phyloP scores from a whole-genome alignment of 23 red algal genomes.

The Agarophyton chilense region DNA sequence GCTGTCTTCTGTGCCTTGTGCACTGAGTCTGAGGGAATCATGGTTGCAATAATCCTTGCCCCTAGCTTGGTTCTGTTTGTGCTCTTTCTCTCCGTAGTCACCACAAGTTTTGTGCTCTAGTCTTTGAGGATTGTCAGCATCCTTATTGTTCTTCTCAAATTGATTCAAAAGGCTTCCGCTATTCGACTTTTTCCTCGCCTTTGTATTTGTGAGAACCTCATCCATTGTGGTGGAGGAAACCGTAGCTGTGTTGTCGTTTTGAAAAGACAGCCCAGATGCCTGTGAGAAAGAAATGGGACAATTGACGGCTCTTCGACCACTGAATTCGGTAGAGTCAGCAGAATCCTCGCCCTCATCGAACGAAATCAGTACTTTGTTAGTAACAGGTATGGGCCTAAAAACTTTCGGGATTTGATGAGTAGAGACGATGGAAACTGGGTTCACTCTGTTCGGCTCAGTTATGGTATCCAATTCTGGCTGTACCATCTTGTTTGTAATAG shows the following conservation, averaged over 20 bases:
- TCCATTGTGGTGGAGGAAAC: background rate
- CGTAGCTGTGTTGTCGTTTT: background rate
- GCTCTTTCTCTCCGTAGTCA: no score
- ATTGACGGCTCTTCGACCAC: background rate
- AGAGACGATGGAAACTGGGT: background rate
- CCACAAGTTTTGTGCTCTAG: no score
- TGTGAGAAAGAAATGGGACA: background rate
- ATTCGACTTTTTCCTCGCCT: background rate
- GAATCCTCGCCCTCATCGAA: background rate
- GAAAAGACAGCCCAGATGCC: background rate
- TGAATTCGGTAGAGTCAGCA: background rate
- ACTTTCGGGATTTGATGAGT: background rate
- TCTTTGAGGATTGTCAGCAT: background rate
- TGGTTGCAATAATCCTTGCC: background rate
- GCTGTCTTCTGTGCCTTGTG: background rate
- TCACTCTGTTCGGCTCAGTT: background rate
- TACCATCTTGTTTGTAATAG: background rate
- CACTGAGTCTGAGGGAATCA: background rate
- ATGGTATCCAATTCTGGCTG: background rate
- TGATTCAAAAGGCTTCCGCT: background rate
- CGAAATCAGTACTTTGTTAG: slow-evolving; percentile 13
- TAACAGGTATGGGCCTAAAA: background rate
- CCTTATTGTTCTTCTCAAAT: background rate
- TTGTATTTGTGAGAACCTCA: background rate
- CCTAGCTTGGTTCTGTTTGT: background rate